Base-by-base conservation (phyloP, 1,139 yeast species). In the Saccharomyces hybrid region DNA sequence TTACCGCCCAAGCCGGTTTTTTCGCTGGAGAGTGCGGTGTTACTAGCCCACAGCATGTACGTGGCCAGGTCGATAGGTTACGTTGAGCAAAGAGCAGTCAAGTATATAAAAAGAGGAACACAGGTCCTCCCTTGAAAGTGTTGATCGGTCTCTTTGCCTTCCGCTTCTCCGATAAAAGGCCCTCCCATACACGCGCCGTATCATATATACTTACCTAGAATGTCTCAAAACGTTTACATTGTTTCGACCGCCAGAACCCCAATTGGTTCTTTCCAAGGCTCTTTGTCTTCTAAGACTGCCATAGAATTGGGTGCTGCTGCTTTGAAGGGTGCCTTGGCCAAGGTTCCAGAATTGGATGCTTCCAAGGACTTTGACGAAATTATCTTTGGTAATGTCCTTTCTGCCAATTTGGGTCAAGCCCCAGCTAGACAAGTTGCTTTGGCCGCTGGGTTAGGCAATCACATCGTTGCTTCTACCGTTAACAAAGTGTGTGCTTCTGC, bases 401-500 rank as follows among this genome's bases (percentile, higher is more conserved):
- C 88, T 66, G 98, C 98, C 62, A 89, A 89, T 67, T 83, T 89
- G 56, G 99, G 99, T 59, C 99, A 93, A 75, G 93, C 93, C 59
- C 98, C 98, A 50, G 99, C 98, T 48, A 86, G 98, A 74, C 99
- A 93, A 76, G 98, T 93, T 55, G 97, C 96, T 16, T 69, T 91
- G 62, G 86, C 84, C 70, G 88, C 98, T 27, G 98, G 98, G 23
- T 77, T 93, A 53, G 80, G 89, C 50, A 82, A 85, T 61, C 75
- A 81, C 58, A 82, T 88, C 53, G 85, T 89, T 51, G 95, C 96
- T 56, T 82, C 96, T 55, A 86, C 97, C 53, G 81, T 93, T 63
- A 93, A 93, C 81, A 93, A 93, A 76, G 98, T 93, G 55, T 93
- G 99, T 78, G 97, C 99, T 47, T 87, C 96, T 20, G 98, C 97